Conservation (phyloP, 2,329 filamentous ascomycete species). For the Epichloe uncinata region DNA sequence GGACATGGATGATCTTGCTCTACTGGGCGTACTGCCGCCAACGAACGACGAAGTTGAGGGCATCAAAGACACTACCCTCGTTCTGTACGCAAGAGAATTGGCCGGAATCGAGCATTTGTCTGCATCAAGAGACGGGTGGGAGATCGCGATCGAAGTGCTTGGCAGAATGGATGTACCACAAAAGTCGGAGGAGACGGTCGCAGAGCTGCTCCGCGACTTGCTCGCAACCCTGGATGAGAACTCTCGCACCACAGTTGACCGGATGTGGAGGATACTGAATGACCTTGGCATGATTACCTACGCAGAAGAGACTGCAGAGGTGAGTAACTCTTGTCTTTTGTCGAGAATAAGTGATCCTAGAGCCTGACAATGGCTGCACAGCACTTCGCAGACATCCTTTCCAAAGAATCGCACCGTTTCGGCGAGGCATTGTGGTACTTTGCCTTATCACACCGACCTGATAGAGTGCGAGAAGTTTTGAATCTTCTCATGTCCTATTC, state of each 20-base stretch:
- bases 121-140: conserved; percentile 61
- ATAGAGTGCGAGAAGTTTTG: conserved; percentile 73
- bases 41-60: conserved; percentile 48
- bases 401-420: conserved; percentile 60
- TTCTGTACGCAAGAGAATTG: conserved; percentile 59
- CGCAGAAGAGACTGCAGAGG: conserved; percentile 71
- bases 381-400: conserved; percentile 68
- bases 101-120: conserved; percentile 40
- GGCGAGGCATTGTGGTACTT: conserved; percentile 86
- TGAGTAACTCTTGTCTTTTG: conserved; percentile 27
- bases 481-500: conserved; percentile 81
- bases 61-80: conserved; percentile 67
- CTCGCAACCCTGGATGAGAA: conserved; percentile 50
- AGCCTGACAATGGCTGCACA: conserved; percentile 14
- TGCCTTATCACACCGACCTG: conserved; percentile 63
- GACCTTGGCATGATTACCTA: conserved; percentile 67
- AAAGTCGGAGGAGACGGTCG: conserved; percentile 60
- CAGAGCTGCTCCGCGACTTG: conserved; percentile 53
- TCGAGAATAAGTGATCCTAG: neutral
- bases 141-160: conserved; percentile 71
- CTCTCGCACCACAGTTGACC: conserved; percentile 62
- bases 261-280: conserved; percentile 65
- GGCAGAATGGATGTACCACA: conserved; percentile 65
- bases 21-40: conserved; percentile 54
- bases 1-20: conserved; percentile 72